A percentile compares a stretch with the other conserved stretches of the same genome.
These are phyloP conservation scores for Edaphochlamys debaryana DNA, from an alignment of 139 green algal species.

Conservation along the genomic window DNA sequence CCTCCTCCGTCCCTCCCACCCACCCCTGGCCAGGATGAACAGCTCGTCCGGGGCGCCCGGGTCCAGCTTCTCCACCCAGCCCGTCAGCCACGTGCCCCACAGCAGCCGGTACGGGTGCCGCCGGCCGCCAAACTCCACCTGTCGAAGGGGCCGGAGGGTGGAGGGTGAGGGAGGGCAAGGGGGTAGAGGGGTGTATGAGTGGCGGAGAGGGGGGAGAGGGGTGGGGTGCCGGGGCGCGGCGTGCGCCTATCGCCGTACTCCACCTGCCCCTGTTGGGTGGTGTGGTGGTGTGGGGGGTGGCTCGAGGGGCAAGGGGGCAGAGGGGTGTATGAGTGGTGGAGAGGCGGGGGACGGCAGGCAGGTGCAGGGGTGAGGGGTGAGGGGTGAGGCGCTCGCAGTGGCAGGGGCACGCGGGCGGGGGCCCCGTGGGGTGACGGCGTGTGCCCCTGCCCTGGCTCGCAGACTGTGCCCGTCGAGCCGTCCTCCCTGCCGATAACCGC, in stretches of 20 bases:
- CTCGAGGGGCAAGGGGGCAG: too few species aligned
- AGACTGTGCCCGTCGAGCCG: too few species aligned
- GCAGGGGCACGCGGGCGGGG: too few species aligned
- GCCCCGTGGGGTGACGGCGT: too few species aligned
- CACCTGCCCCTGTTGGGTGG: slow-evolving; percentile 8
- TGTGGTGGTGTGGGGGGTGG: not conserved
- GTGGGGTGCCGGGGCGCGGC: not conserved
- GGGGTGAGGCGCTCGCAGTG: too few species aligned
- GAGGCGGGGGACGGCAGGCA: not conserved
- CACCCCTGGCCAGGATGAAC: slow-evolving; percentile 57
- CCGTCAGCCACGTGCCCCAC: slow-evolving; percentile 35
- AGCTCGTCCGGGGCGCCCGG: slow-evolving; percentile 62
- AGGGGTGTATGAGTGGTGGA: not conserved
- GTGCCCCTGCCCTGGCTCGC: too few species aligned
- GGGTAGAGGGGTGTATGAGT: not conserved
- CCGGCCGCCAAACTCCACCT: slow-evolving; percentile 35
- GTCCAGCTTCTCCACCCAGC: slow-evolving; percentile 59
- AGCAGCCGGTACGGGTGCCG: slow-evolving; percentile 42
- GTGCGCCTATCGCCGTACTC: slow-evolving; percentile 19
- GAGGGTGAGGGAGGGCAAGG: too few species aligned
- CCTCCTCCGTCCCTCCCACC: not conserved
- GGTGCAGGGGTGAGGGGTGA: not conserved
- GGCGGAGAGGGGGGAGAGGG: not conserved
- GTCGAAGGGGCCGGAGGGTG: not conserved
- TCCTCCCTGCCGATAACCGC: too few species aligned